Percentiles rank a stretch among this genome's conserved stretches.
Conservation (phyloP, 1,139 yeast genomes). For the Saccharomyces hybrid region DNA sequence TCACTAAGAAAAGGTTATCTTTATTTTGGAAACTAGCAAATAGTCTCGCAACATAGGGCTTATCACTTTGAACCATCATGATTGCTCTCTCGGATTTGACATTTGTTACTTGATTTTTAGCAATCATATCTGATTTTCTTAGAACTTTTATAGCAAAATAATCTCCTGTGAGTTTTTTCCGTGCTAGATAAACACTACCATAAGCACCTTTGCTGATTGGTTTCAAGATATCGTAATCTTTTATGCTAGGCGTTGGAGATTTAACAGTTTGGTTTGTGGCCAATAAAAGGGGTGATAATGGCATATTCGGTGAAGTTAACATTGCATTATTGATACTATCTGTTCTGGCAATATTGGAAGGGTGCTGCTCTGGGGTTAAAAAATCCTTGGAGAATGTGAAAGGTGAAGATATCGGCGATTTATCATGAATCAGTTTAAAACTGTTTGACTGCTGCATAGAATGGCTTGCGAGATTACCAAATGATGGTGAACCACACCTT, state of each 20-base stretch:
- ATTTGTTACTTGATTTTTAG: slow-evolving; percentile 90
- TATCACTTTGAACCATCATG: slow-evolving; percentile 93
- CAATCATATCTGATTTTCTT: slow-evolving; percentile 91
- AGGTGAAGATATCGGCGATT: slow-evolving; percentile 30
- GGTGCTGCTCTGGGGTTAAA: slow-evolving; percentile 24
- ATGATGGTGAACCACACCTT: slow-evolving; percentile 28
- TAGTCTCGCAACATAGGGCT: slow-evolving; percentile 87
- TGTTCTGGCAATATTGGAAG: slow-evolving; percentile 2
- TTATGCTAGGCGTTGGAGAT: slow-evolving; percentile 57
- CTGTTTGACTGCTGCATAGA: slow-evolving; percentile 28
- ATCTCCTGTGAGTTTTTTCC: slow-evolving; percentile 81
- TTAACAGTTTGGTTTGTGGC: slow-evolving; percentile 45
- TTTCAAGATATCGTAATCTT: slow-evolving; percentile 82
- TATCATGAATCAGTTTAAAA: slow-evolving; percentile 13
- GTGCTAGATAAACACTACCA: slow-evolving; percentile 87
- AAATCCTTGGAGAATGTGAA: slow-evolving; percentile 21
- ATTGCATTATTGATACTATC: slow-evolving; percentile 3
- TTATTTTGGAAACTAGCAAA: slow-evolving; percentile 84
- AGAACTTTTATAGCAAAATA: slow-evolving; percentile 93
- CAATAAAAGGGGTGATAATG: slow-evolving; percentile 72
- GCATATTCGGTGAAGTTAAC: slow-evolving; percentile 34
- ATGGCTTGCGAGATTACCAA: slow-evolving; percentile 12
- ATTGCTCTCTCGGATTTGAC: slow-evolving; percentile 93
- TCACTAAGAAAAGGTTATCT: slow-evolving; percentile 81
- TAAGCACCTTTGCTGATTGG: slow-evolving; percentile 97